Evolutionary conservation across 805 yeast genomes (phyloP).

Genomic region (Sugiyamaella marilandica): DNA sequence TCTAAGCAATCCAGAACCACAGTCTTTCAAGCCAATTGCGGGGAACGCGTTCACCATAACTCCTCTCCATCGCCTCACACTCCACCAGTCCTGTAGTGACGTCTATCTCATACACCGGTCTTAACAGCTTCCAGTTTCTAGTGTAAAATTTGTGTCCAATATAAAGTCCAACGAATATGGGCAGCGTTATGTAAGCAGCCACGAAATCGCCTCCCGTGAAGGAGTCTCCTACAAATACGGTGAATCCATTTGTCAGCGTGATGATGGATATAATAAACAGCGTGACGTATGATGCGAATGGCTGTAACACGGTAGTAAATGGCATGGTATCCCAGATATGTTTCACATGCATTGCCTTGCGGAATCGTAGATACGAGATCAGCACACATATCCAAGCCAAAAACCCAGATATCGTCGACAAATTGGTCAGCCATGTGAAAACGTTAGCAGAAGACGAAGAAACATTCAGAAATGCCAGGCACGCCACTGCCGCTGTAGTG

Average conservation of each 20-base stretch:
- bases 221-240: constrained; percentile 49
- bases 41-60: constrained; percentile 31
- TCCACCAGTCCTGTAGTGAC: constrained; percentile 52
- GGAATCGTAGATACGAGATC: constrained; percentile 55
- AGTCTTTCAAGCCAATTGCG: constrained; percentile 40
- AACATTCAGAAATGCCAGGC: constrained; percentile 62
- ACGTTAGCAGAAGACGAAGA: constrained; percentile 50
- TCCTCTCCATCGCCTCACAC: constrained; percentile 50
- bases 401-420: constrained; percentile 63
- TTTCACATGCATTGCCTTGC: constrained; percentile 56
- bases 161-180: constrained; percentile 49
- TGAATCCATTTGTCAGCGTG: constrained; percentile 68
- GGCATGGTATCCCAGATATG: constrained; percentile 52
- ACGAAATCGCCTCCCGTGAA: constrained; percentile 56
- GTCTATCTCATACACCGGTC: constrained; percentile 56
- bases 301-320: constrained; percentile 52
- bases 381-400: constrained; percentile 56
- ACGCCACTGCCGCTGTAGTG: constrained; percentile 56
- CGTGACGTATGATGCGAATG: constrained; percentile 53
- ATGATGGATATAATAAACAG: constrained; percentile 47
- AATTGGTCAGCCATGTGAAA: constrained; percentile 61
- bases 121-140: constrained; percentile 40
- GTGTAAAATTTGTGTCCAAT: constrained; percentile 53
- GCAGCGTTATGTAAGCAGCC: constrained; percentile 69
- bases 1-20: constrained; percentile 48